These are phyloP conservation scores for Aspergillus puulaauensis DNA, from an alignment of 2,329 filamentous ascomycete genomes.

Conservation along the genomic window DNA sequence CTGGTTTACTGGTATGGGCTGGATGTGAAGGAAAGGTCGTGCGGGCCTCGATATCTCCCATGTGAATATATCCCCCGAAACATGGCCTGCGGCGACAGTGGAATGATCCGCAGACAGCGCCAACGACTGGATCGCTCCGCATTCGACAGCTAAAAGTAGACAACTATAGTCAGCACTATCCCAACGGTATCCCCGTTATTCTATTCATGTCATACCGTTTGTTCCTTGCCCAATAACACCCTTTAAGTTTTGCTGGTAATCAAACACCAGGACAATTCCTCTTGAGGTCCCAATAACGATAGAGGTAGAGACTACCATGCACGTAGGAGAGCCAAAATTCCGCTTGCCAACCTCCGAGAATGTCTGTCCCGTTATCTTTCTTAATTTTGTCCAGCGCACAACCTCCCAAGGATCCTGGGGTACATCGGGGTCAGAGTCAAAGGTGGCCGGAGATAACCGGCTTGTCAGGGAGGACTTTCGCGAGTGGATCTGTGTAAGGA, in stretches of 20 bases:
- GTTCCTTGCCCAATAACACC: slow-evolving; percentile 91
- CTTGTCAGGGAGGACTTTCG: slow-evolving; percentile 78
- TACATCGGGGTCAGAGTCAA: slow-evolving; percentile 65
- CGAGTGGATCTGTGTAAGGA: slow-evolving; percentile 73
- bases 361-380: slow-evolving; percentile 81
- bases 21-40: slow-evolving; percentile 83
- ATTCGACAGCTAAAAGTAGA: slow-evolving; percentile 70
- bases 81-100: slow-evolving; percentile 86
- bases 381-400: slow-evolving; percentile 90
- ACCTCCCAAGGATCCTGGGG: slow-evolving; percentile 91
- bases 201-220: slow-evolving; percentile 60
- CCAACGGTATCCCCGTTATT: background rate
- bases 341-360: slow-evolving; percentile 91
- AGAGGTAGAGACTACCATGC: slow-evolving; percentile 79
- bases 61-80: slow-evolving; percentile 87
- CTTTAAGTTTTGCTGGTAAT: slow-evolving; percentile 94
- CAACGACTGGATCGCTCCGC: slow-evolving; percentile 79
- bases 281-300: slow-evolving; percentile 93
- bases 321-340: slow-evolving; percentile 89
- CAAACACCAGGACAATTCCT: slow-evolving; percentile 91
- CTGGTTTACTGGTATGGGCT: slow-evolving; percentile 68
- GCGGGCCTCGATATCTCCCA: slow-evolving; percentile 88
- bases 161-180: background rate
- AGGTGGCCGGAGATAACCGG: slow-evolving; percentile 59
- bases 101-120: slow-evolving; percentile 92